Base-by-base conservation (phyloP, 169 alveolate genomes). In the Toxoplasma gondii region DNA sequence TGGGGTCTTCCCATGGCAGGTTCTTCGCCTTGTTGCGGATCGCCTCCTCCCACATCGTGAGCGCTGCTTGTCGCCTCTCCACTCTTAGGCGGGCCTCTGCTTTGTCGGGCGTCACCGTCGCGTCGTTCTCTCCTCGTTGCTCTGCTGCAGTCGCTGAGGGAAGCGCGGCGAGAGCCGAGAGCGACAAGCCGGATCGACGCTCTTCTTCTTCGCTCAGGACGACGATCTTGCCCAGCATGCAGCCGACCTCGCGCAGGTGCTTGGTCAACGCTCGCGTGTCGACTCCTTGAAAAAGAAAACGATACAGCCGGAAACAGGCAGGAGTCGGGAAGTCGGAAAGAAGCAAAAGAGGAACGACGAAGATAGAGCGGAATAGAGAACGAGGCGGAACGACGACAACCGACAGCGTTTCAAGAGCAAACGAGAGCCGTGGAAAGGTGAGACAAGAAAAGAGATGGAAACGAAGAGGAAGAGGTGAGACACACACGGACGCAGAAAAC, bases 251-350 rank as follows among this genome's bases (percentile, higher is more conserved):
- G 54, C 98, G 97, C 41, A 98, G 93, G 80, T 95, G 97, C 95
- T 97, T 98, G 53, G 99, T 98, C 91, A 98, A 91, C 22, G 98
- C 98, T 10, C 99, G 95, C 34, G 99, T 98, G 95, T 98, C 99
- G 80, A 98, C 97, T 0, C 98, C 98, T 53, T 92, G 95, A 69
- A 49, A 95, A 94, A 34, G 97, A 95, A 1, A 96, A 96, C 78
- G n/a, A n/a, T n/a, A n/a, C n/a, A n/a, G n/a, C n/a, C n/a, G n/a
- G n/a, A n/a, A n/a, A n/a, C n/a, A n/a, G n/a, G n/a, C n/a, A n/a
- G n/a, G n/a, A n/a, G n/a, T n/a, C n/a, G n/a, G n/a, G n/a, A n/a
- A 7, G 94, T 70, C n/a, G 69, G 67, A 88, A 92, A 94, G 58
- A 88, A 69, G 92, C 88, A 93, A 93, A 81, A 69, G 91, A 94